Evolutionary conservation across 2,329 filamentous ascomycete species (phyloP), one percentile per base, ranked within the genome.

Genomic region (Canariomyces notabilis): DNA sequence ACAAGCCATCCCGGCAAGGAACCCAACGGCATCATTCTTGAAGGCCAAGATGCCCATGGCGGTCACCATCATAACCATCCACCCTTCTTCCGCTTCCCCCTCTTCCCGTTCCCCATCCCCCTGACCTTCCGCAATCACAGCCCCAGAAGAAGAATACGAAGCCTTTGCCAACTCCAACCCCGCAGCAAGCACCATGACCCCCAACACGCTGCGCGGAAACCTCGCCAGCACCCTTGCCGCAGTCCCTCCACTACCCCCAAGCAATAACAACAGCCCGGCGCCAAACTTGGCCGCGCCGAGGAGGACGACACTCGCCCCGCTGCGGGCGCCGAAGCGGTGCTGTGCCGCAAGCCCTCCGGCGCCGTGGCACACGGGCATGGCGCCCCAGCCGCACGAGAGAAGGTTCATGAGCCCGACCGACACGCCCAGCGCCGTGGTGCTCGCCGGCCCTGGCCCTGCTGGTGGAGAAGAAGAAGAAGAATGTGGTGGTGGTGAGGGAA

Each of bases 341-440:
- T 97, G 91, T 0, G 86, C 93, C 5, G 93, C 93, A 0, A 97
- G 72, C 0, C 91, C 91, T 2, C 91, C 91, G 1, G 89, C 89
- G 5, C 91, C 91, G 62, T 97, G 93, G 61, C 93, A 97, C 4
- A 93, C 82, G 3, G 91, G 93, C 93, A 96, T 97, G 5, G 85
- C 86, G 38, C 90, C 90, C 59, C 95, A 94, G 87, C 88, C 95
- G 59, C 87, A 90, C 14, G 86, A 85, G 1, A 85, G 64, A 3
- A 96, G 70, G 62, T 97, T 97, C 80, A 95, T 94, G 2, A 73
- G 59, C 0, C 84, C 83, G 4, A 97, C 87, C 44, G 88, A 95
- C 49, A 90, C 64, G 1, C 90, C 91, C 22, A 97, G 73, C 1
- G 82, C 74, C 0, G 88, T 91, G 5, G 89, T 83, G 0, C 80